Evolutionary conservation across 768 basidiomycete species (phyloP).

Genomic region (Russula ochroleuca): DNA sequence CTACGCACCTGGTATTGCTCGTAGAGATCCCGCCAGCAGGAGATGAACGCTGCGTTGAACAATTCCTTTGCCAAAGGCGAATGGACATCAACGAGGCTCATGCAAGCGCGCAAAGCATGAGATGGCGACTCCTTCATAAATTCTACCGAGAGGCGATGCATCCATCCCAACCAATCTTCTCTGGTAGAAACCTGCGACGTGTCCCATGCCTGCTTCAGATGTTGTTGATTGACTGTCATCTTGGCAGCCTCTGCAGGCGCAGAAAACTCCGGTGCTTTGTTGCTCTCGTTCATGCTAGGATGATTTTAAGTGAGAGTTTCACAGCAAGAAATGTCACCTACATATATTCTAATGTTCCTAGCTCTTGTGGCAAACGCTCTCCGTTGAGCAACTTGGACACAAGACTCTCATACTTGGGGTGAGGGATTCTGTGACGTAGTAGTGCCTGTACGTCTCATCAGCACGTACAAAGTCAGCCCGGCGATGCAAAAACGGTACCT

Average conservation of each 20-base stretch:
- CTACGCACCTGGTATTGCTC: constrained; percentile 86
- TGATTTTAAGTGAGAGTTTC: not conserved
- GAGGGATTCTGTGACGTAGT: constrained; percentile 67
- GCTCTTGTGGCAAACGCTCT: constrained; percentile 85
- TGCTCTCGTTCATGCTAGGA: constrained; percentile 51
- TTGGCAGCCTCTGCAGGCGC: constrained; percentile 77
- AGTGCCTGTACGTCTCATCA: constrained; percentile 50
- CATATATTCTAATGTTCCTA: constrained; percentile 64
- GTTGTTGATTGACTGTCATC: constrained; percentile 93
- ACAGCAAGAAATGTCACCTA: constrained; percentile 35
- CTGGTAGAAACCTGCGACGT: constrained; percentile 65
- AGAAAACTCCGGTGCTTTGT: constrained; percentile 66
- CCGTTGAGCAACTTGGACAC: constrained; percentile 87
- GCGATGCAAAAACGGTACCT: constrained; percentile 46
- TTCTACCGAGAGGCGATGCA: constrained; percentile 87
- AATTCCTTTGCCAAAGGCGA: constrained; percentile 88
- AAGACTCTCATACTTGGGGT: constrained; percentile 82
- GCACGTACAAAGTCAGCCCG: constrained; percentile 1
- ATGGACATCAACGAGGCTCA: constrained; percentile 88
- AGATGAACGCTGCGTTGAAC: constrained; percentile 97
- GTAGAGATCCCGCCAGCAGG: constrained; percentile 94
- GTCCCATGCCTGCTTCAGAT: constrained; percentile 97
- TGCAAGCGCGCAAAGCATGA: constrained; percentile 95
- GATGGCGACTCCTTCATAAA: constrained; percentile 98
- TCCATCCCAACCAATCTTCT: constrained; percentile 96